A percentile compares a stretch with the other conserved stretches of the same genome.
phyloP scores from a whole-genome alignment of 306 rosid species.

The Vigna trinervia region DNA sequence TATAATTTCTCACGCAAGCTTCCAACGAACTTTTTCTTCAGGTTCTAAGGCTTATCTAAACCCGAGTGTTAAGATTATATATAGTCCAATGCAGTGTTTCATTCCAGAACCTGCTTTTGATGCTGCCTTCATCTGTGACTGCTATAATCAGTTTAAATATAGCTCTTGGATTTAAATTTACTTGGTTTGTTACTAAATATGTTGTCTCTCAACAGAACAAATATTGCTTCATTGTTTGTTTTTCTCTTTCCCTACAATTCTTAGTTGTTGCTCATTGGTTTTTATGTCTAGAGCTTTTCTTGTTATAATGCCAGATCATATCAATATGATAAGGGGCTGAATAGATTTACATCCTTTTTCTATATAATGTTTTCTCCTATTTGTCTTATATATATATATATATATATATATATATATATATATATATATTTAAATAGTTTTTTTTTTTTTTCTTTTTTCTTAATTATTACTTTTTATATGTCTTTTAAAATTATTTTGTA shows the following conservation, averaged over 20 bases:
- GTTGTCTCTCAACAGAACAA: background rate
- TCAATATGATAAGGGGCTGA: background rate
- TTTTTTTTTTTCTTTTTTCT: too few relatives aligned
- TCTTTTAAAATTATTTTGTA: too few relatives aligned
- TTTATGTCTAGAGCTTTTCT: background rate
- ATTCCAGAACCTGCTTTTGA: background rate
- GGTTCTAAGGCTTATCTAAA: background rate
- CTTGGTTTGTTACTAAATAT: background rate
- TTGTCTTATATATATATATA: too few relatives aligned
- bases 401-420: too few relatives aligned
- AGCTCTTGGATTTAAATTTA: background rate
- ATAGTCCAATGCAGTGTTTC: constrained; percentile 17
- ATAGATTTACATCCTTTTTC: too few relatives aligned
- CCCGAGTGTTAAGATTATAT: background rate
- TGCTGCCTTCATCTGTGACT: background rate
- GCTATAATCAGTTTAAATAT: background rate
- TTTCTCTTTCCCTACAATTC: background rate
- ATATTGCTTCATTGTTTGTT: background rate
- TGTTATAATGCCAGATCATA: background rate
- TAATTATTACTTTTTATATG: too few relatives aligned
- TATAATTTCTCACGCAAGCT: background rate
- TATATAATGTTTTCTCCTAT: too few relatives aligned
- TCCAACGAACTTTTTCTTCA: constrained; percentile 29
- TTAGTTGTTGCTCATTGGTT: constrained; percentile 6
- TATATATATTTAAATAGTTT: too few relatives aligned